Evolutionary conservation across 768 basidiomycete species (phyloP), one percentile per base, ranked within the genome.

Genomic region (Leccinellum albellum): DNA sequence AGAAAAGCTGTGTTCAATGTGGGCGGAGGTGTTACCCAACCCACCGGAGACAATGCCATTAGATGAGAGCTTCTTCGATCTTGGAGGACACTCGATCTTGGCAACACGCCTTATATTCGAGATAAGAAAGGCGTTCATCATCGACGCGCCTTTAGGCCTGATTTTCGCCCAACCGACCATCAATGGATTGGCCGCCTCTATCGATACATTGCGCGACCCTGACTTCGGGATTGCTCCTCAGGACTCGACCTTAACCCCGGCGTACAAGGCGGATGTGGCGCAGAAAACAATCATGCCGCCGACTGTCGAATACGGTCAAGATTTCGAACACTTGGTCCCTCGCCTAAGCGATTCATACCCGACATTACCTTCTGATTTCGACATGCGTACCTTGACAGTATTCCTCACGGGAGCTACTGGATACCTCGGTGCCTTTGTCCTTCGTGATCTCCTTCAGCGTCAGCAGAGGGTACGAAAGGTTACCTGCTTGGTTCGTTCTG

Each of bases 391-490:
- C 13, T 61, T 94, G 42, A 91, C 90, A 0, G 81, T 98, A 29
- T 97, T 99, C 79, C 82, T 99, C 29, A 98, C 97, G 6, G 97
- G 97, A 6, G 95, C 93, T 5, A 98, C 97, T 9, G 97, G 97
- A 2, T 99, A 95, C 79, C 79, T 99, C 15, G 97, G 97, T 14
- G 94, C 92, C 6, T 98, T 96, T 71, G 83, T 98, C 58, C 76
- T 98, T 50, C 79, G 80, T 37, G 88, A 96, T 67, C 78, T 99
- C 40, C 80, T 99, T 1, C 74, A 78, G 28, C 79, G 85, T 35
- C 63, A 71, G 29, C 75, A 78, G 8, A 77, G 81, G 55, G 90
- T 98, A 13, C 76, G 78, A 62, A 96, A 94, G 74, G 94, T 98
- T 37, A 83, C 96, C 57, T 96, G 93, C 67, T 84, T 96, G n/a